Evolutionary conservation across 805 yeast species (phyloP).

Genomic region (Teunomyces atbi): DNA sequence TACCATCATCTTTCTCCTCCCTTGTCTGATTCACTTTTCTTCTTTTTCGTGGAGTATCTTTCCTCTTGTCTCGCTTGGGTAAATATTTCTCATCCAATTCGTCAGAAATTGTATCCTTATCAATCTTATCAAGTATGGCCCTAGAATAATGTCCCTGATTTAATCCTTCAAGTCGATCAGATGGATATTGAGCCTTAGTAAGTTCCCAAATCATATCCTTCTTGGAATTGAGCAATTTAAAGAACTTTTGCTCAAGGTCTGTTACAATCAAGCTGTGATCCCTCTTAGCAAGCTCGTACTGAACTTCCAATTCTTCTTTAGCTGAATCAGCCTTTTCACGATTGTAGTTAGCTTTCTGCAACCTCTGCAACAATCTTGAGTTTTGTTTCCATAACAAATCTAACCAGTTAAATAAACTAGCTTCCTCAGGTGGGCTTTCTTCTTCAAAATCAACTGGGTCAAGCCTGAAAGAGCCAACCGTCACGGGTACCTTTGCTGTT

Average conservation of each 20-base stretch:
- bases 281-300: constrained; percentile 11
- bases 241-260: constrained; percentile 27
- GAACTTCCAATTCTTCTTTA: constrained; percentile 9
- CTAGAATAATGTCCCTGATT: constrained; percentile 15
- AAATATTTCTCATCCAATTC: constrained; percentile 15
- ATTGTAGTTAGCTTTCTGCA: constrained; percentile 2
- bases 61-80: constrained; percentile 13
- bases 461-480: constrained; percentile 24
- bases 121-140: constrained; percentile 15
- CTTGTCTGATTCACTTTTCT: constrained; percentile 5
- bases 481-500: constrained; percentile 21
- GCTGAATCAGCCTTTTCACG: constrained; percentile 4
- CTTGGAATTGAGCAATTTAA: constrained; percentile 26
- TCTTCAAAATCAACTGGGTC: constrained; percentile 17
- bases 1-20: constrained; percentile 8
- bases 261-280: constrained; percentile 19
- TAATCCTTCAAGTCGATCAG: constrained; percentile 12
- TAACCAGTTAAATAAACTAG: constrained; percentile 28
- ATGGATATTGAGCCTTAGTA: constrained; percentile 7
- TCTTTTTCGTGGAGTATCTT: constrained; percentile 10
- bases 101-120: constrained; percentile 18
- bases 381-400: constrained; percentile 16
- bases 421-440: constrained; percentile 11
- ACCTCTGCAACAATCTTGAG: constrained; percentile 6
- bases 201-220: constrained; percentile 31